phyloP scores from a whole-genome alignment of 345 rosid species.

The Ailanthus altissimus region DNA sequence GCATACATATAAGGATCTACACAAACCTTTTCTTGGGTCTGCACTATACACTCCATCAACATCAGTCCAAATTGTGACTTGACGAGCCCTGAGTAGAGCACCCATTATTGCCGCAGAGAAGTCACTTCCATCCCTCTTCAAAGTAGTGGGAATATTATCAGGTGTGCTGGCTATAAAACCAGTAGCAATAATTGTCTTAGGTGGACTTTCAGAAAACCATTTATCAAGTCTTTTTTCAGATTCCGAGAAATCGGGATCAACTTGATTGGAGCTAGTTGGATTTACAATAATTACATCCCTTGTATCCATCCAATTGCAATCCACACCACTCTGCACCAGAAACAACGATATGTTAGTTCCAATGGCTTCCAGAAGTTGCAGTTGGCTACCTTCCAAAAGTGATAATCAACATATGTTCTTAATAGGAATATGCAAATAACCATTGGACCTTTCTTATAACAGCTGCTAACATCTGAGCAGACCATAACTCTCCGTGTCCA shows the following conservation, averaged over 20 bases:
- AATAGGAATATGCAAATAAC: slow-evolving; percentile 7
- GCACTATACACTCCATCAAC: slow-evolving; percentile 99
- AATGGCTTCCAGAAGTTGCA: background rate
- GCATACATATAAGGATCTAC: background rate
- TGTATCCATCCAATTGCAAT: slow-evolving; percentile 97
- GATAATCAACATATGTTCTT: background rate
- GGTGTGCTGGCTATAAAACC: slow-evolving; percentile 99
- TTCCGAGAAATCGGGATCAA: slow-evolving; percentile 85
- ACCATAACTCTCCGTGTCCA: slow-evolving; percentile 98
- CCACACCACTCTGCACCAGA: slow-evolving; percentile 62
- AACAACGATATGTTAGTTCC: slow-evolving; percentile 6
- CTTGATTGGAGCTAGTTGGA: slow-evolving; percentile 90
- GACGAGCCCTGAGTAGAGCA: slow-evolving; percentile 74
- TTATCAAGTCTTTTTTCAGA: slow-evolving; percentile 75
- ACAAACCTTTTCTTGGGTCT: slow-evolving; percentile 93
- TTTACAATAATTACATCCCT: slow-evolving; percentile 91
- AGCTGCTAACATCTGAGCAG: slow-evolving; percentile 84
- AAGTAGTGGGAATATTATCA: slow-evolving; percentile 89
- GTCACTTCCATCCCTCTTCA: slow-evolving; percentile 99
- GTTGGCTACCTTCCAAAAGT: slow-evolving; percentile 1
- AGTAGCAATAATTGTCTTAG: slow-evolving; percentile 75
- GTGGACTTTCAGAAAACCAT: slow-evolving; percentile 73
- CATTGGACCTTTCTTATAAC: slow-evolving; percentile 75
- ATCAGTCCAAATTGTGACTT: slow-evolving; percentile 98
- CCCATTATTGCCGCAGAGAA: slow-evolving; percentile 98